These are phyloP conservation scores for Pestalotiopsis sp. DNA, from an alignment of 2,329 filamentous ascomycete genomes.

Conservation along the genomic window DNA sequence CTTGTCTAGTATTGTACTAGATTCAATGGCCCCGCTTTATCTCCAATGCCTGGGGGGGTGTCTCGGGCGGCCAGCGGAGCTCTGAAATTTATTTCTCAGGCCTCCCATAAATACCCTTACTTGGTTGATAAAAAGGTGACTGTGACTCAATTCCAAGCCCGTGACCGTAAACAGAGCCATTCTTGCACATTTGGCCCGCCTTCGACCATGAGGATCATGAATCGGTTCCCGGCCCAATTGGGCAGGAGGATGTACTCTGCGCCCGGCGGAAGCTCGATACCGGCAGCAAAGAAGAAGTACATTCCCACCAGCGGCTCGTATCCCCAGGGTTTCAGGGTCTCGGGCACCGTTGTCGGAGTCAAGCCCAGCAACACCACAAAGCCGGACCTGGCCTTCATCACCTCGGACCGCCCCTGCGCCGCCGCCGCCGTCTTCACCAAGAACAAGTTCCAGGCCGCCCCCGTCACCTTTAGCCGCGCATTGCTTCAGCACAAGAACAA, in stretches of 20 bases:
- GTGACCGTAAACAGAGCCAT: not conserved
- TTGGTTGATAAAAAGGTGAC: not conserved
- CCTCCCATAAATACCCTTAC: not conserved
- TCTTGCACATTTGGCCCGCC: not conserved
- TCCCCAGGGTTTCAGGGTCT: slow-evolving; percentile 85
- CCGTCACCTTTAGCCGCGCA: slow-evolving; percentile 81
- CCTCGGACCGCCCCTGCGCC: slow-evolving; percentile 82
- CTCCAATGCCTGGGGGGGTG: not conserved
- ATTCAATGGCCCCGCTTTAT: not conserved
- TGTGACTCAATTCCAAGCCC: not conserved
- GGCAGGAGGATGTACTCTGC: slow-evolving; percentile 53
- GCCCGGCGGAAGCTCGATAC: slow-evolving; percentile 61
- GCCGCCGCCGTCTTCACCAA: slow-evolving; percentile 95
- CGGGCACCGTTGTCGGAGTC: slow-evolving; percentile 88
- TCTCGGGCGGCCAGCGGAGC: not conserved
- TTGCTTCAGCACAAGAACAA: slow-evolving; percentile 70
- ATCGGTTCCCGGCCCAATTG: slow-evolving; percentile 15
- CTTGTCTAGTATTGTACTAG: not conserved
- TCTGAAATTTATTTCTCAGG: slow-evolving; percentile 5
- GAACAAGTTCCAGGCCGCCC: slow-evolving; percentile 97
- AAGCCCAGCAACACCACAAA: slow-evolving; percentile 91
- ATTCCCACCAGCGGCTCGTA: slow-evolving; percentile 84
- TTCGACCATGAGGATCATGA: slow-evolving; percentile 11
- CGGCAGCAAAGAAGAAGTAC: slow-evolving; percentile 85
- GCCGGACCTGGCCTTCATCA: slow-evolving; percentile 87